Evolutionary conservation across 2,329 filamentous ascomycete genomes (phyloP).

Genomic region (Trichophyton rubrum): DNA sequence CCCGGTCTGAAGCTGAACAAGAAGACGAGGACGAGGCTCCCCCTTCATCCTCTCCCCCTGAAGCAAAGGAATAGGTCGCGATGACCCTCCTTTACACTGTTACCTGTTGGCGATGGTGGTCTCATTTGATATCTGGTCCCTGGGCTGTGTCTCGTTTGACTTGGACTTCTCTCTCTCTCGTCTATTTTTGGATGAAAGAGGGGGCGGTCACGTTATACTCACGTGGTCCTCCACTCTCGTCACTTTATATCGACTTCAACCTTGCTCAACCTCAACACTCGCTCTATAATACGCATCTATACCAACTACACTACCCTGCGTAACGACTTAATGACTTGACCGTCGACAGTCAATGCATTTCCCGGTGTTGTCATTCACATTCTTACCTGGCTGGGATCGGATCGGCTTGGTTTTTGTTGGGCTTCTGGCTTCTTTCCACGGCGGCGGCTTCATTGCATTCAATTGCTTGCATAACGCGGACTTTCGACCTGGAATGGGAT

Average conservation of each 20-base stretch:
- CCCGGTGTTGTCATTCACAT: neutral
- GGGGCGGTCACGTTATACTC: neutral
- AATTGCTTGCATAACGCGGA: neutral
- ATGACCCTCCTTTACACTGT: neutral
- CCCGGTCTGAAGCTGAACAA: neutral
- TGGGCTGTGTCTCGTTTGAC: neutral
- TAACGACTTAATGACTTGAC: slow-evolving; percentile 1
- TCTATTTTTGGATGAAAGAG: neutral
- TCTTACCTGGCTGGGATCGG: neutral
- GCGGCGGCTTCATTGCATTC: neutral
- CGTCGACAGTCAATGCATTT: slow-evolving; percentile 4
- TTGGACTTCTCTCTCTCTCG: neutral
- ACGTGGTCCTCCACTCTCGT: neutral
- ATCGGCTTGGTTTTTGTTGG: neutral
- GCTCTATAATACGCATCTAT: neutral
- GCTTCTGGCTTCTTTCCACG: neutral
- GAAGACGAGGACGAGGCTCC: neutral
- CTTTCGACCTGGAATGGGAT: neutral
- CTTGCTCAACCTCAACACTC: neutral
- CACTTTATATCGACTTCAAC: neutral
- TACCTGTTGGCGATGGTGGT: neutral
- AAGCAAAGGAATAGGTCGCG: neutral
- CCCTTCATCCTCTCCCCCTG: neutral
- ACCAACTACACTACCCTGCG: neutral
- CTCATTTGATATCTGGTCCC: neutral